Base-by-base conservation (phyloP, 768 basidiomycete species). In the Calocybe cyanea region DNA sequence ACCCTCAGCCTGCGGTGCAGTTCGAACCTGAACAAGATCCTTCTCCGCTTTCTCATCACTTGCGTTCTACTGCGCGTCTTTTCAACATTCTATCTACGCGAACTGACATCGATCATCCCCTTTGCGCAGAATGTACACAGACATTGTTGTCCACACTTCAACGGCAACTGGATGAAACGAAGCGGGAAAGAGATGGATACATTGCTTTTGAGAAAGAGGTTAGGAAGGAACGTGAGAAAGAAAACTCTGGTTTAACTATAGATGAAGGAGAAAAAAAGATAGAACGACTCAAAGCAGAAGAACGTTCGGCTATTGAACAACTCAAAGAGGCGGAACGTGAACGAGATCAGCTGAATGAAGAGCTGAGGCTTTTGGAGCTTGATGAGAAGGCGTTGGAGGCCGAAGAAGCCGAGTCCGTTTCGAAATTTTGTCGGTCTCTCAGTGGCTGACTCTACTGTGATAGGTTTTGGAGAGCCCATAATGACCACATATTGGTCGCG, bases 81-180 rank as follows among this genome's bases (percentile, higher is more conserved):
- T 85, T 89, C 61, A 87, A 86, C 61, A 63, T 90, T 23, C 72
- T 92, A 35, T 87, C 88, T 10, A 78, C 83, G 45, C 74, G 83
- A 34, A 83, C 85, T 42, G 85, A 87, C 24, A 79, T 94, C 35
- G 91, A 93, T 61, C 93, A 97, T 61, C 96, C 96, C 4, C 75
- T 99, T 7, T 99, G 96, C 63, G 81, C 87, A 0, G 95, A 98
- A 58, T 99, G 96, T 64, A 91, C 93, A 2, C 84, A 88, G 57
- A 76, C 86, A 38, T 67, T 98, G 25, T 77, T 94, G 23, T 72
- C 72, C 1, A 80, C 80, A 19, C 77, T 98, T 24, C 82, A 87
- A 55, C 76, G 77, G 37, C 84, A 92, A 58, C 72, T 95, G 13
- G 92, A 95, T 46, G 92, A 96, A 68, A 86, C 87, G 2, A 90